These are phyloP conservation scores for Coniophora puteana DNA, from an alignment of 1,284 basidiomycete species.

Conservation along the genomic window DNA sequence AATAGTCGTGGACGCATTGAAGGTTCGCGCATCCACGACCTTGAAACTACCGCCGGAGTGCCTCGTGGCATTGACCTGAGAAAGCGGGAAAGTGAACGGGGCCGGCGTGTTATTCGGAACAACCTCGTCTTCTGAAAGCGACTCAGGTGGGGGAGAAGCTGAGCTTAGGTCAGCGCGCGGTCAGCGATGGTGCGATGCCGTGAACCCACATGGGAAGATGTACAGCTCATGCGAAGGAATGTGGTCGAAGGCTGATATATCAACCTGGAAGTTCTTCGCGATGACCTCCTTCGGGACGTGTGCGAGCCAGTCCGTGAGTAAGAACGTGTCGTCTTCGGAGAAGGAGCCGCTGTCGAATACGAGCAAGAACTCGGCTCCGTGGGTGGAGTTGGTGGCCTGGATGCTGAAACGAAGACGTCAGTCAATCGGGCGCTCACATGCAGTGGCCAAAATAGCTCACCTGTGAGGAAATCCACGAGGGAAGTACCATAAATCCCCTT, in stretches of 20 bases:
- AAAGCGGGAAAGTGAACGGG: conserved; percentile 53
- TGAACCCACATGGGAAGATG: conserved; percentile 61
- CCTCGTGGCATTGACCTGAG: conserved; percentile 45
- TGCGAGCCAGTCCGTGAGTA: conserved; percentile 63
- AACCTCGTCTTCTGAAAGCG: conserved; percentile 32
- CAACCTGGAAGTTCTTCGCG: conserved; percentile 65
- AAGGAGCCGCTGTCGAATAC: conserved; percentile 65
- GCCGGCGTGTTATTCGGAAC: conserved; percentile 50
- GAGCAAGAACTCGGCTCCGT: conserved; percentile 68
- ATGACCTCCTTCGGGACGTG: conserved; percentile 63
- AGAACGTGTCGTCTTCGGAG: conserved; percentile 66
- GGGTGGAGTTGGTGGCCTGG: conserved; percentile 56
- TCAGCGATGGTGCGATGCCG: conserved; percentile 3
- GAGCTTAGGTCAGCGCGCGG: conserved; percentile 9
- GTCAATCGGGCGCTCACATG: too few species aligned
- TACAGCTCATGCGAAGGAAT: conserved; percentile 60
- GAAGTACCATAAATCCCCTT: conserved; percentile 62
- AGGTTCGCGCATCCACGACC: conserved; percentile 54
- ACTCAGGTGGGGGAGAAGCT: conserved; percentile 36
- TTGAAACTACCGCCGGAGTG: conserved; percentile 60
- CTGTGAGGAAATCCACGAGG: conserved; percentile 62
- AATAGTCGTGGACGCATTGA: conserved; percentile 52
- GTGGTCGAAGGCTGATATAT: conserved; percentile 49
- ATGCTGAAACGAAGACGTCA: conserved; percentile 22
- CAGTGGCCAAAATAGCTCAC: background rate